These are phyloP conservation scores for Citrus inodora DNA, from an alignment of 345 rosid genomes.

Conservation along the genomic window DNA sequence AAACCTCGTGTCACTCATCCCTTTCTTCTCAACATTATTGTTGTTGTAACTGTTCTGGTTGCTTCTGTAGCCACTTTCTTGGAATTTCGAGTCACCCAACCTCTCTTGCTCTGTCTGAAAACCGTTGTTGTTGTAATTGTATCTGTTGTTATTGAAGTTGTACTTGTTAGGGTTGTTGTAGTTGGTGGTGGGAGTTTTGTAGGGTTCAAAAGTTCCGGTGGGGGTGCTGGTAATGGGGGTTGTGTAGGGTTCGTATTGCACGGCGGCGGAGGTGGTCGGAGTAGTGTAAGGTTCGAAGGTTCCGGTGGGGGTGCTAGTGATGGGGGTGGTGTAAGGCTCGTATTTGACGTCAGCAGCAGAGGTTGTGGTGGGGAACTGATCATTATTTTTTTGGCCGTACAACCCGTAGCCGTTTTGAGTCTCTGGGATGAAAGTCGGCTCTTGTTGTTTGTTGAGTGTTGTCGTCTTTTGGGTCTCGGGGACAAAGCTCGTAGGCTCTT, in stretches of 20 bases:
- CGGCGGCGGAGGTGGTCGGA: conserved; percentile 12
- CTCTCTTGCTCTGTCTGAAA: conserved; percentile 10
- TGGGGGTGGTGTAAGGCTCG: conserved; percentile 18
- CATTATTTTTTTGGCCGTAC: conserved; percentile 34
- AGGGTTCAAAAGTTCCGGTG: conserved; percentile 7
- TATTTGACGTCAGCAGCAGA: conserved; percentile 4
- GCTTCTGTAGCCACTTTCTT: conserved; percentile 21
- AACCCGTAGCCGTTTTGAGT: conserved; percentile 51
- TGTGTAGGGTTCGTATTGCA: conserved; percentile 21
- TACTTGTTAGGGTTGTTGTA: neutral
- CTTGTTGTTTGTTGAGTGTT: conserved; percentile 17
- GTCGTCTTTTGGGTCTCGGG: conserved; percentile 4
- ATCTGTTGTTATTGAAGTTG: conserved; percentile 11
- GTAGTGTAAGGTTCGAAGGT: conserved; percentile 13
- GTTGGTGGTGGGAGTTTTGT: conserved; percentile 2
- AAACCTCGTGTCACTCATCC: conserved; percentile 56
- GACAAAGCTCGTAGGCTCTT: neutral
- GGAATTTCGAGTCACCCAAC: conserved; percentile 17
- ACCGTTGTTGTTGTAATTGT: conserved; percentile 22
- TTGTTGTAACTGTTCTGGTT: neutral
- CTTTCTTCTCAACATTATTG: conserved; percentile 26
- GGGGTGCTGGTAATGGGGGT: conserved; percentile 12
- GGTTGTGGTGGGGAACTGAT: conserved; percentile 23
- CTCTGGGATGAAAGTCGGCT: conserved; percentile 25
- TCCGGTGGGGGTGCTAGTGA: conserved; percentile 5